phyloP scores from a whole-genome alignment of 768 basidiomycete genomes.

The Hemileccinum rubropunctum region DNA sequence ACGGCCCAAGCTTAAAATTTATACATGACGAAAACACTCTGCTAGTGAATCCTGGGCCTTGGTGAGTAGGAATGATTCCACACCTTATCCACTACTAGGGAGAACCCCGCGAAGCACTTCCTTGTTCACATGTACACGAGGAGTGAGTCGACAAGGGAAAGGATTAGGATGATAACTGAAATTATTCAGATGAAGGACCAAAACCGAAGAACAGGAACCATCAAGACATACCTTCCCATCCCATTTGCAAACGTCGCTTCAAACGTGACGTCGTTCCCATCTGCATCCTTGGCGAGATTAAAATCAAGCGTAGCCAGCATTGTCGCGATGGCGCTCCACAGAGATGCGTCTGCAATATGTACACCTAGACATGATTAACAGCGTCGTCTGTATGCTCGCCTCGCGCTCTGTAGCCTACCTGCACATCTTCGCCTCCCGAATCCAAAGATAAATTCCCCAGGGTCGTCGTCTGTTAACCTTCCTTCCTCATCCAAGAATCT shows the following conservation, averaged over 20 bases:
- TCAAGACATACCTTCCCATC: neutral
- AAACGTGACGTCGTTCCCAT: slow-evolving; percentile 12
- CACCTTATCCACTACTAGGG: neutral
- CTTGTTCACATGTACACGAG: neutral
- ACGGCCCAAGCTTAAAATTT: too few relatives aligned
- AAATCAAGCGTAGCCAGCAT: too few relatives aligned
- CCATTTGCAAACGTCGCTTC: slow-evolving; percentile 1
- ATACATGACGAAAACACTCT: too few relatives aligned
- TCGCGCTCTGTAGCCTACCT: slow-evolving; percentile 2
- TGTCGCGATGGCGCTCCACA: too few relatives aligned
- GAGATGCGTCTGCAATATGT: too few relatives aligned
- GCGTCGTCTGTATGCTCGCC: too few relatives aligned
- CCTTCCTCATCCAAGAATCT: slow-evolving; percentile 11
- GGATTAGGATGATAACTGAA: neutral
- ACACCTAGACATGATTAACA: neutral
- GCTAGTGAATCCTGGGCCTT: too few relatives aligned
- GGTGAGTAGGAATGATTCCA: too few relatives aligned
- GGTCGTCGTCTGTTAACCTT: slow-evolving; percentile 5
- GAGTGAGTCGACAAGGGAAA: neutral
- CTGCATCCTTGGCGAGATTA: too few relatives aligned
- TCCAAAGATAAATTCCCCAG: slow-evolving; percentile 5
- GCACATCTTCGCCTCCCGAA: slow-evolving; percentile 6
- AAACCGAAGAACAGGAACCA: neutral
- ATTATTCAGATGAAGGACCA: neutral
- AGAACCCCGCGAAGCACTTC: neutral